These are phyloP conservation scores for Macaranga tanarius DNA, from an alignment of 441 rosid species.

Conservation along the genomic window DNA sequence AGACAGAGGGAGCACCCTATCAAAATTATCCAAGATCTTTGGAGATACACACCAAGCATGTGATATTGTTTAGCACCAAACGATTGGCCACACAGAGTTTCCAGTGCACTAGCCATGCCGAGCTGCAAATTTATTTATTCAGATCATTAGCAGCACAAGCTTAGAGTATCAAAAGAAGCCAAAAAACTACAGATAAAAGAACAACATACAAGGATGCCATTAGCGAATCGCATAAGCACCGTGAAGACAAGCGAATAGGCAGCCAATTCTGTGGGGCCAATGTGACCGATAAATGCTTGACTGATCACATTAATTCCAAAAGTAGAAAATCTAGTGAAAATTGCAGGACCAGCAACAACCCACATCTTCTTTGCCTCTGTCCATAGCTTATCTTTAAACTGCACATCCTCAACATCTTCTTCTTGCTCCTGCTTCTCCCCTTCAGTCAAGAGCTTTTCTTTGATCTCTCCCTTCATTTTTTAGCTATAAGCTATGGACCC, in stretches of 20 bases:
- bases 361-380: constrained; percentile 61
- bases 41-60: constrained; percentile 81
- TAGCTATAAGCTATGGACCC: not conserved
- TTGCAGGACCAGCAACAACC: constrained; percentile 75
- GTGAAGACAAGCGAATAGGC: constrained; percentile 65
- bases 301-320: constrained; percentile 56
- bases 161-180: not conserved
- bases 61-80: constrained; percentile 73
- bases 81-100: constrained; percentile 86
- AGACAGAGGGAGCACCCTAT: constrained; percentile 35
- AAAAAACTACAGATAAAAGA: not conserved
- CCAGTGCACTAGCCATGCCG: constrained; percentile 82
- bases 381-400: constrained; percentile 45
- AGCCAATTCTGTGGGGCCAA: constrained; percentile 64
- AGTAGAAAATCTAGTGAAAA: constrained; percentile 65
- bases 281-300: constrained; percentile 72
- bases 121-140: constrained; percentile 41
- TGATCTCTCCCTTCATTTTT: constrained; percentile 35
- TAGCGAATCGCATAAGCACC: constrained; percentile 59
- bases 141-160: not conserved
- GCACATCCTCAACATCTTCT: constrained; percentile 23
- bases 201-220: constrained; percentile 57
- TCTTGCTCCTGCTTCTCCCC: not conserved
- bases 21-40: constrained; percentile 74
- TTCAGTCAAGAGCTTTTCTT: constrained; percentile 33